Evolutionary conservation across 2,329 filamentous ascomycete genomes (phyloP).

Genomic region (Epichloe sp.): DNA sequence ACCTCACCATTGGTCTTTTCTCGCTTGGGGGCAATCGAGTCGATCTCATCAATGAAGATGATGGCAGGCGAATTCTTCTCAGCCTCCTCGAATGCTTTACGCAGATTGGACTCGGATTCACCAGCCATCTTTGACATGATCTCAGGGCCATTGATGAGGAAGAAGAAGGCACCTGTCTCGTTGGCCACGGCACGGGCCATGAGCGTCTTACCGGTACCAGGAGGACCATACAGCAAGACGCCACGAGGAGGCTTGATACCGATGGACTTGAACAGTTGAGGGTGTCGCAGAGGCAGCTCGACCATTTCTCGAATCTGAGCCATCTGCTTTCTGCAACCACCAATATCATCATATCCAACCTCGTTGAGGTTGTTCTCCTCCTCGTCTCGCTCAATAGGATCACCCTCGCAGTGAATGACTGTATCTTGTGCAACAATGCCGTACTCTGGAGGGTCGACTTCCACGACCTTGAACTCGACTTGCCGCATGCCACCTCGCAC

Average conservation of each 20-base stretch:
- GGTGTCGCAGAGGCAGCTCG: slow-evolving; percentile 89
- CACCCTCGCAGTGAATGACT: slow-evolving; percentile 93
- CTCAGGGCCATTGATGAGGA: slow-evolving; percentile 97
- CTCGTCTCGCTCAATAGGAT: slow-evolving; percentile 82
- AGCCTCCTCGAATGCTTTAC: slow-evolving; percentile 98
- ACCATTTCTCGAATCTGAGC: slow-evolving; percentile 98
- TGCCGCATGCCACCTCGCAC: slow-evolving; percentile 96
- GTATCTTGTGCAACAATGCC: slow-evolving; percentile 98
- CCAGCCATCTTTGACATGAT: slow-evolving; percentile 99
- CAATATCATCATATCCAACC: slow-evolving; percentile 98
- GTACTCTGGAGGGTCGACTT: slow-evolving; percentile 96
- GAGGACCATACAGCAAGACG: slow-evolving; percentile 92
- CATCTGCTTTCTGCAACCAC: slow-evolving; percentile 99
- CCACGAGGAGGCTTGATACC: slow-evolving; percentile 98
- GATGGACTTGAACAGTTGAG: slow-evolving; percentile 99
- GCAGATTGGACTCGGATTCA: slow-evolving; percentile 95
- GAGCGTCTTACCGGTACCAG: slow-evolving; percentile 97
- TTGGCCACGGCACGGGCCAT: slow-evolving; percentile 99
- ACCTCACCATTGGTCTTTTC: slow-evolving; percentile 99
- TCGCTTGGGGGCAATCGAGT: slow-evolving; percentile 98
- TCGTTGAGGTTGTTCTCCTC: slow-evolving; percentile 99
- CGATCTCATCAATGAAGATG: slow-evolving; percentile 99
- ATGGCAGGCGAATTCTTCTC: slow-evolving; percentile 99
- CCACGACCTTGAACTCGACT: slow-evolving; percentile 98
- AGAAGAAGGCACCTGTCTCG: slow-evolving; percentile 98